Conservation (phyloP, 129 eudicot species). For the Ambrosia artemisiifolia region DNA sequence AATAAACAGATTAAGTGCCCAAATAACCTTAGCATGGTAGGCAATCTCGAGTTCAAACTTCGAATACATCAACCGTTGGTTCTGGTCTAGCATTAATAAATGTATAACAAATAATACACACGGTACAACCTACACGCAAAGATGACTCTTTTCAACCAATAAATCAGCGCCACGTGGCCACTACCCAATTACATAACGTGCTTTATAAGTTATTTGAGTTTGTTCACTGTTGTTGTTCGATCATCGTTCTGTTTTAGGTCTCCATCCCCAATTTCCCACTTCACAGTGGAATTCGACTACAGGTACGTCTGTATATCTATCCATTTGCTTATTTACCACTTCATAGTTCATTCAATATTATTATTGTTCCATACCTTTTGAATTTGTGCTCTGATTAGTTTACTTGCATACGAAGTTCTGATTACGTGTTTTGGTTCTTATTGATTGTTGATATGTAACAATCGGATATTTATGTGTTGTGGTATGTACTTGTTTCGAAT, state of each 20-base stretch:
- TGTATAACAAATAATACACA: constrained; percentile 1
- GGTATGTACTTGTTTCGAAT: constrained; percentile 1
- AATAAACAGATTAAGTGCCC: too few relatives aligned
- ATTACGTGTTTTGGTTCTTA: constrained; percentile 11
- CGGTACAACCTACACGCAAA: constrained; percentile 8
- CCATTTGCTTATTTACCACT: not conserved
- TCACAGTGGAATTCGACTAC: constrained; percentile 20
- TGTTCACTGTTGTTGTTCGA: constrained; percentile 12
- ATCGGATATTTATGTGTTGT: not conserved
- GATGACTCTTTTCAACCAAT: constrained; percentile 18
- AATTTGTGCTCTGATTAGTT: not conserved
- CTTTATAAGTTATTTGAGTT: not conserved
- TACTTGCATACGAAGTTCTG: not conserved
- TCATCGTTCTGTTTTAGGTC: constrained; percentile 1
- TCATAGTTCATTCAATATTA: not conserved
- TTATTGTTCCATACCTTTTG: not conserved
- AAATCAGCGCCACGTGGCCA: not conserved
- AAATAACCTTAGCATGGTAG: too few relatives aligned
- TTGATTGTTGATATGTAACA: constrained; percentile 19
- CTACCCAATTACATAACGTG: not conserved
- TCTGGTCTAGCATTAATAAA: too few relatives aligned
- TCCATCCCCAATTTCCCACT: constrained; percentile 3
- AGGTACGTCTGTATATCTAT: not conserved
- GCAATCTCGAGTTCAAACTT: too few relatives aligned
- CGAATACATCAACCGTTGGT: too few relatives aligned